phyloP scores from a whole-genome alignment of 2,329 filamentous ascomycete species.

The Phyllosticta citribraziliensis region DNA sequence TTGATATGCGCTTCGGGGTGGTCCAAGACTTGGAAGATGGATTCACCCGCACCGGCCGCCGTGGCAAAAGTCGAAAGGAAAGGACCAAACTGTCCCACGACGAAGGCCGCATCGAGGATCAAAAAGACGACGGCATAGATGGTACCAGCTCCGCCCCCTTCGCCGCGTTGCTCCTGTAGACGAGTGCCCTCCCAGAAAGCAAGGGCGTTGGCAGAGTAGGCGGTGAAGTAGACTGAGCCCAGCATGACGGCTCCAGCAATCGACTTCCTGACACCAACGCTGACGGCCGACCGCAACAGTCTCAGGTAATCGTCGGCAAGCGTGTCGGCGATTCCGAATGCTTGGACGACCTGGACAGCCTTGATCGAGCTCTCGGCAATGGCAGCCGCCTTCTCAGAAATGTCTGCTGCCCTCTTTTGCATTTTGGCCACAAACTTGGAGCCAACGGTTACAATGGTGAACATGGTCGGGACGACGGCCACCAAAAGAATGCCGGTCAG shows the following conservation, averaged over 20 bases:
- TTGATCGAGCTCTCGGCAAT: constrained; percentile 37
- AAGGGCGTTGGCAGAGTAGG: constrained; percentile 36
- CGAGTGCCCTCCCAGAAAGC: constrained; percentile 35
- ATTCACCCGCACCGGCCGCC: constrained; percentile 43
- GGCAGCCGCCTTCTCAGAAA: constrained; percentile 33
- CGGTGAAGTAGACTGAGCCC: constrained; percentile 35
- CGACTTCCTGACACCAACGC: constrained; percentile 32
- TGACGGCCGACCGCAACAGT: constrained; percentile 25
- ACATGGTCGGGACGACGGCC: constrained; percentile 41
- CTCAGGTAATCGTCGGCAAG: constrained; percentile 29
- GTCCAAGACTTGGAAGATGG: constrained; percentile 36
- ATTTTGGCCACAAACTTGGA: constrained; percentile 33
- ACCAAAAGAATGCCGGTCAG: constrained; percentile 34
- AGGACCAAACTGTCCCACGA: constrained; percentile 54
- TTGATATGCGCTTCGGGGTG: constrained; percentile 29
- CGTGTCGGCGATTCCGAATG: constrained; percentile 34
- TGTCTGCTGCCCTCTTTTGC: constrained; percentile 28
- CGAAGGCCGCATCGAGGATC: constrained; percentile 53
- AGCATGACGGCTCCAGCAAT: constrained; percentile 32
- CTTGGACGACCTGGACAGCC: constrained; percentile 39
- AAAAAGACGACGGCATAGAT: constrained; percentile 57
- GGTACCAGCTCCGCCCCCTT: constrained; percentile 35
- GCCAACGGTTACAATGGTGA: constrained; percentile 32
- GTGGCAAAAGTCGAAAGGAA: constrained; percentile 47
- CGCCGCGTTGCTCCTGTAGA: constrained; percentile 15